Evolutionary conservation across 805 yeast species (phyloP).

Genomic region (Clavispora santaluciae): DNA sequence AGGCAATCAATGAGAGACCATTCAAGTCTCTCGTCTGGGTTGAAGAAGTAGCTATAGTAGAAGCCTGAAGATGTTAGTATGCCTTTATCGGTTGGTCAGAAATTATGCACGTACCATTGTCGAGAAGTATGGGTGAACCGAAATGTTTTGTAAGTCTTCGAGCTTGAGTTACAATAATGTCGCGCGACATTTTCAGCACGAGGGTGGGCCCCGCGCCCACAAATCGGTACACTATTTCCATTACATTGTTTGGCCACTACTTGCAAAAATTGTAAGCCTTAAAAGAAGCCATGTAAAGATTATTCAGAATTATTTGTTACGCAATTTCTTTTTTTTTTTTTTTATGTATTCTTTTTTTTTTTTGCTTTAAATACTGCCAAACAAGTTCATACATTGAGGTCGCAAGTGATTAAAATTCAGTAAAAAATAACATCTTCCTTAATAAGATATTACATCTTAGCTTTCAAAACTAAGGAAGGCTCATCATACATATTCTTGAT

Average conservation of each 20-base stretch:
- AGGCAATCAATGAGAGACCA: constrained; percentile 75
- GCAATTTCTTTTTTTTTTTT: not conserved
- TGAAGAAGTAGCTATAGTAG: constrained; percentile 15
- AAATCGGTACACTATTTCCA: too few species aligned
- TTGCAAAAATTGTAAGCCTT: too few species aligned
- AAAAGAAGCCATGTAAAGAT: too few species aligned
- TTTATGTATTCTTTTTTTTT: not conserved
- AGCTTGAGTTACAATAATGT: constrained; percentile 1
- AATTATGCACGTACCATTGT: constrained; percentile 1
- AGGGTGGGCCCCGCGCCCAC: not conserved
- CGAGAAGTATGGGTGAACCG: not conserved
- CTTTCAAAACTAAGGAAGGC: constrained; percentile 28
- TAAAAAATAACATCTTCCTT: not conserved
- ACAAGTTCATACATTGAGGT: too few species aligned
- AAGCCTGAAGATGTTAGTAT: constrained; percentile 12
- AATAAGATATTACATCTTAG: not conserved
- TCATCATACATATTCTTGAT: constrained; percentile 45
- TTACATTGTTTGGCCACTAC: too few species aligned
- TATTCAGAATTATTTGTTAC: too few species aligned
- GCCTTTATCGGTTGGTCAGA: too few species aligned
- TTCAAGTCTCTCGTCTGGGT: constrained; percentile 29
- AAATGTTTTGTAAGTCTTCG: constrained; percentile 2
- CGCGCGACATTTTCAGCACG: constrained; percentile 4
- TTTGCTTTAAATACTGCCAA: too few species aligned
- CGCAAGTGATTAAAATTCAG: not conserved